These are phyloP conservation scores for Hanseniaspora pseudoguilliermondii DNA, from an alignment of 805 yeast genomes.

Conservation along the genomic window DNA sequence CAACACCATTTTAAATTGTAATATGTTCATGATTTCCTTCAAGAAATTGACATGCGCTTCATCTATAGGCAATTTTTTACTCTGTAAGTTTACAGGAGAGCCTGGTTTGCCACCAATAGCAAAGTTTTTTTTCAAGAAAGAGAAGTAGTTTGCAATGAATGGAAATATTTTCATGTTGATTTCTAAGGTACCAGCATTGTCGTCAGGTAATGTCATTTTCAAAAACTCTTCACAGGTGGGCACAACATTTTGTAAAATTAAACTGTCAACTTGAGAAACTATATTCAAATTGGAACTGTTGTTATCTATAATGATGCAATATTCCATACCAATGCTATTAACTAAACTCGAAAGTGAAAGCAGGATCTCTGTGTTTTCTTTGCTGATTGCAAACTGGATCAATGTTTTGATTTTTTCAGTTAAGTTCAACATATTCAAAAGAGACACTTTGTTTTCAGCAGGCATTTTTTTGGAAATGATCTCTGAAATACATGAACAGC, in stretches of 20 bases:
- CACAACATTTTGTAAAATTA: constrained; percentile 45
- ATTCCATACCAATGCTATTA: constrained; percentile 63
- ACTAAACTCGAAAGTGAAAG: constrained; percentile 65
- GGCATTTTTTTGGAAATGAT: constrained; percentile 69
- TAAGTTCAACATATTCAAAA: constrained; percentile 56
- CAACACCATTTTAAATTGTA: constrained; percentile 65
- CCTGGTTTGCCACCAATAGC: constrained; percentile 31
- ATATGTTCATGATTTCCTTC: constrained; percentile 49
- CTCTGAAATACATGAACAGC: constrained; percentile 41
- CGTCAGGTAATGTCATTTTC: constrained; percentile 54
- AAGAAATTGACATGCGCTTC: constrained; percentile 39
- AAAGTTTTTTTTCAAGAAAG: constrained; percentile 49
- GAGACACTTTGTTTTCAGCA: constrained; percentile 48
- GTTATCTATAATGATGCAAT: constrained; percentile 54
- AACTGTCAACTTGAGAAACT: constrained; percentile 33
- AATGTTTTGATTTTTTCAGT: constrained; percentile 35
- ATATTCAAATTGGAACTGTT: constrained; percentile 5
- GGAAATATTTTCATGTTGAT: constrained; percentile 73
- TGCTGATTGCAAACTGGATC: constrained; percentile 13
- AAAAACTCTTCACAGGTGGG: constrained; percentile 63
- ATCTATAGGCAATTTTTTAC: constrained; percentile 26
- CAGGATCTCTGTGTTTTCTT: constrained; percentile 49
- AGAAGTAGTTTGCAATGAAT: constrained; percentile 59
- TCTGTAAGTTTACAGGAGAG: constrained; percentile 29
- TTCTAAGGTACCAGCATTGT: constrained; percentile 36